phyloP scores from a whole-genome alignment of 495 filamentous ascomycete genomes.

The Podospora sp. region DNA sequence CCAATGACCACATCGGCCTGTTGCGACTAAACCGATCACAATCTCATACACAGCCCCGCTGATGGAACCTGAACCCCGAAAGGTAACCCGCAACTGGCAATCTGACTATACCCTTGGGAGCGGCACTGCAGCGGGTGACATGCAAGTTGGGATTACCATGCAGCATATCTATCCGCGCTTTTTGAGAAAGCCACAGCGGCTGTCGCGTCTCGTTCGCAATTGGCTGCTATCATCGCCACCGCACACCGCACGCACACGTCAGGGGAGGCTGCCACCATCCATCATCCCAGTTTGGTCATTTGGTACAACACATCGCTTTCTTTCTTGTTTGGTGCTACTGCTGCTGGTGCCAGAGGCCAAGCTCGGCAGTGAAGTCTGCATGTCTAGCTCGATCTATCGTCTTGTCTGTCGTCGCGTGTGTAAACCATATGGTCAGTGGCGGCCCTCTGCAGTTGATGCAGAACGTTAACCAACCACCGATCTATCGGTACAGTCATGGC shows the following conservation, averaged over 20 bases:
- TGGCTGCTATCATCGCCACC: neutral
- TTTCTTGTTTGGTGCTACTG: neutral
- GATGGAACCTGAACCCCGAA: too few species aligned
- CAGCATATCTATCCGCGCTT: neutral
- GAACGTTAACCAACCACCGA: too few species aligned
- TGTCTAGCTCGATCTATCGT: neutral
- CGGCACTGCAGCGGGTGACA: constrained; percentile 2
- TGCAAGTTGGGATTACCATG: neutral
- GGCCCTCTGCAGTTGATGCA: constrained; percentile 4
- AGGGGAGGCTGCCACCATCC: neutral
- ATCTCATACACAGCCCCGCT: neutral
- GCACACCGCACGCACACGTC: neutral
- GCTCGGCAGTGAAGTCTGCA: neutral
- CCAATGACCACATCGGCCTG: too few species aligned
- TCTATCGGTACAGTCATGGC: neutral
- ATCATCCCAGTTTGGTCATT: neutral
- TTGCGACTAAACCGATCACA: neutral
- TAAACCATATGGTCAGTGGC: neutral
- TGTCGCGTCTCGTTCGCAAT: constrained; percentile 21
- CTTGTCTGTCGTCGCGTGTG: neutral
- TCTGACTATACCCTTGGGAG: neutral
- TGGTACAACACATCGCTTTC: neutral
- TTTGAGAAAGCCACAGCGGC: constrained; percentile 25
- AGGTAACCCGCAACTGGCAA: neutral
- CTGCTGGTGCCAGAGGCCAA: neutral